Conservation (phyloP, 2,329 filamentous ascomycete genomes). For the Aspergillus hiratsukae region DNA sequence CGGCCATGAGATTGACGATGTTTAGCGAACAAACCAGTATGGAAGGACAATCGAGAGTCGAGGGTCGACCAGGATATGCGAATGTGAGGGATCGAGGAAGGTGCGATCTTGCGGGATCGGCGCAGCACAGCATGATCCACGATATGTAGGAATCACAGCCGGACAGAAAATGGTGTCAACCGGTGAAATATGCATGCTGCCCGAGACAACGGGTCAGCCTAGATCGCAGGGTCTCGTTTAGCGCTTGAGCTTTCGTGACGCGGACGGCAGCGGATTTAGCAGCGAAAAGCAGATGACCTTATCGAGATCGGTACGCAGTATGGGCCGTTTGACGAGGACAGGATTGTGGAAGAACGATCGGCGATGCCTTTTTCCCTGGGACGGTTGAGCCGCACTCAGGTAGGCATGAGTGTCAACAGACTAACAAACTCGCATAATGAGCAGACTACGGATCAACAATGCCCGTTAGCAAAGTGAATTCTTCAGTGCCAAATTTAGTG, state of each 20-base stretch:
- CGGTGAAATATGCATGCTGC: background rate
- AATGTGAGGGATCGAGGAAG: background rate
- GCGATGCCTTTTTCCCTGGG: background rate
- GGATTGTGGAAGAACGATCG: background rate
- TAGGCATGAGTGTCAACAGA: background rate
- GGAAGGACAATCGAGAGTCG: background rate
- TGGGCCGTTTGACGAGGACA: background rate
- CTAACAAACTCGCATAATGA: background rate
- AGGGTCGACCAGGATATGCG: background rate
- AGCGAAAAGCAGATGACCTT: background rate
- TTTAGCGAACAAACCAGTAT: no score
- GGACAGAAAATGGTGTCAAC: background rate
- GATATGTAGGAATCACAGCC: background rate
- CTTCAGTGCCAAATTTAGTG: background rate
- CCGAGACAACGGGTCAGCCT: background rate
- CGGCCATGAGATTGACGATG: no score
- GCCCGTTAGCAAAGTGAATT: background rate
- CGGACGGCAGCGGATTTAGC: background rate
- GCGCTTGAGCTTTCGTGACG: background rate
- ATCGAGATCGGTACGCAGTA: background rate
- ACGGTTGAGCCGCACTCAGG: background rate
- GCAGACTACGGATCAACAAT: background rate
- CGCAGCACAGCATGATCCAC: background rate
- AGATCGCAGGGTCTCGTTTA: background rate
- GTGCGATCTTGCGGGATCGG: background rate